Evolutionary conservation across 2,329 filamentous ascomycete genomes (phyloP).

Genomic region (Myriosclerotinia curreyana): DNA sequence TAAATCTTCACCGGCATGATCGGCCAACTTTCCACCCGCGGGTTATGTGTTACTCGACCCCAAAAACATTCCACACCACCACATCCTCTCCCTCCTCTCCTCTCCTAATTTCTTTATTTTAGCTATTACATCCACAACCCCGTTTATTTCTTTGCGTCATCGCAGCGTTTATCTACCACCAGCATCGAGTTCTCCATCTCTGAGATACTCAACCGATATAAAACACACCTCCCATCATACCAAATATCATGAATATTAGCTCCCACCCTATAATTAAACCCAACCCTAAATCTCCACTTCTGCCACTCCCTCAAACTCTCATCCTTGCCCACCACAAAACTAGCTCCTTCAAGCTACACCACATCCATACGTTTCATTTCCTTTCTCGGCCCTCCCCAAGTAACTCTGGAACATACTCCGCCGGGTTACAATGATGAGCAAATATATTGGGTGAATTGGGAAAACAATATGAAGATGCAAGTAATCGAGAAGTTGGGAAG

Average conservation of each 20-base stretch:
- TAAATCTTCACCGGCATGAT: conserved; percentile 78
- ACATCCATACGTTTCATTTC: conserved; percentile 60
- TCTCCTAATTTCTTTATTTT: conserved; percentile 71
- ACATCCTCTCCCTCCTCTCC: conserved; percentile 71
- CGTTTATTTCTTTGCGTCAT: conserved; percentile 32
- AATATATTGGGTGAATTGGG: neutral
- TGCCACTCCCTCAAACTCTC: conserved; percentile 48
- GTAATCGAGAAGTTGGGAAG: neutral
- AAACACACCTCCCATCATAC: conserved; percentile 57
- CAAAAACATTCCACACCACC: conserved; percentile 91
- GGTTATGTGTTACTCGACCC: conserved; percentile 86
- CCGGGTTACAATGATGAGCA: conserved; percentile 35
- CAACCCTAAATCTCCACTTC: conserved; percentile 61
- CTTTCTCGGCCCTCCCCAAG: conserved; percentile 42
- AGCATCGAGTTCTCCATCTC: conserved; percentile 51
- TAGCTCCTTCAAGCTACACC: conserved; percentile 59
- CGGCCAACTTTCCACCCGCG: conserved; percentile 83
- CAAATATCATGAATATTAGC: conserved; percentile 58
- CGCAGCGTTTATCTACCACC: conserved; percentile 40
- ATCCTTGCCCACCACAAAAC: conserved; percentile 50
- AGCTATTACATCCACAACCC: conserved; percentile 64
- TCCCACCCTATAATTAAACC: conserved; percentile 59
- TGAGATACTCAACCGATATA: conserved; percentile 56
- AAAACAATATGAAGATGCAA: neutral
- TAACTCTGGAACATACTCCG: conserved; percentile 44